Evolutionary conservation across 2,329 filamentous ascomycete species (phyloP), one percentile per base, ranked within the genome.

Genomic region (Cladophialophora yegresii): DNA sequence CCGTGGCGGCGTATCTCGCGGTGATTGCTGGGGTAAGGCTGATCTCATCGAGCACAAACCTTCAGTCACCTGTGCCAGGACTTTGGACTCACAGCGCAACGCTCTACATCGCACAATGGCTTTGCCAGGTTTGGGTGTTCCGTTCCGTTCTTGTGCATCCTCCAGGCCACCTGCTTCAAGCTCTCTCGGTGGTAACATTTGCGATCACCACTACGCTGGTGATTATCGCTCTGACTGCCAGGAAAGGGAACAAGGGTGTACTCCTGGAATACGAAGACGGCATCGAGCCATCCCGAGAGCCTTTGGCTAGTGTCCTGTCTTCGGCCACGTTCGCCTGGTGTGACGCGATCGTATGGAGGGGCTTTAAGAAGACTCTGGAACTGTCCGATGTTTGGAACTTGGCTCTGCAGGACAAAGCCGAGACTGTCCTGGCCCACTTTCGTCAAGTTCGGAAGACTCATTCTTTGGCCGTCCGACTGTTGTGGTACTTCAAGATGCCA

Each of bases 61-160:
- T 86, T 79, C 72, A 86, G 81, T 82, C 91, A 79, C 84, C 84
- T 76, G 76, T 95, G 13, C 88, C 89, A 8, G 83, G 85, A 64
- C 80, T 98, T 8, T 99, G 95, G 95, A 93, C 93, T 74, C 95
- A 99, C 77, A 98, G 95, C 0, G 90, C 92, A 22, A 79, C 84
- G 67, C 86, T 99, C 60, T 99, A 99, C 77, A 84, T 85, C 61
- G 80, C 87, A 60, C 89, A 93, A 75, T 99, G 93, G 92, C 73
- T 95, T 4, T 88, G 93, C 72, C 83, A 84, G 8, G 68, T 93
- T 26, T 81, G 92, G 70, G 78, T 93, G 5, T 95, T 98, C 80
- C 91, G 95, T 63, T 96, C 93, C 2, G 88, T 86, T 58, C 78
- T 98, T 64, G 87, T 98, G 67, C 89, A 95, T 75, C 89, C 91